Conservation (phyloP, 768 basidiomycete species). For the Coprinellus micaceus region DNA sequence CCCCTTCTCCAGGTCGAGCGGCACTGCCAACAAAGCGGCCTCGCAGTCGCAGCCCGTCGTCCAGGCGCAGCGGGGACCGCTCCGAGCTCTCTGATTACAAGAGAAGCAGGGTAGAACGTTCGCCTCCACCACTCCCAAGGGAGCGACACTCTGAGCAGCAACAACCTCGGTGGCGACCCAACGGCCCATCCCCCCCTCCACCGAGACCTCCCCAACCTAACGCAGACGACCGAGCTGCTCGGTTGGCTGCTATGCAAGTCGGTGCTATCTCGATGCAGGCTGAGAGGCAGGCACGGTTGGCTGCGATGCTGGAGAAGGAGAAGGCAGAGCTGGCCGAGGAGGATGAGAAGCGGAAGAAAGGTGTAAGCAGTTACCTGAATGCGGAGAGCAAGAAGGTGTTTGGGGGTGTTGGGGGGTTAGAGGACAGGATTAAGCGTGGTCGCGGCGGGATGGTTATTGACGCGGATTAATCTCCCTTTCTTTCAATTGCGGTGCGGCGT, state of each 20-base stretch:
- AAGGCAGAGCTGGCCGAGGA: slow-evolving; percentile 74
- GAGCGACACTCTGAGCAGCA: too few species aligned
- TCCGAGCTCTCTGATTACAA: slow-evolving; percentile 34
- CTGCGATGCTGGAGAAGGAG: slow-evolving; percentile 68
- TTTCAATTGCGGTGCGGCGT: neutral
- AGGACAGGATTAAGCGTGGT: slow-evolving; percentile 74
- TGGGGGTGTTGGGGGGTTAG: slow-evolving; percentile 71
- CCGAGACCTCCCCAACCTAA: slow-evolving; percentile 10
- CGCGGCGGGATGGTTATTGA: slow-evolving; percentile 68
- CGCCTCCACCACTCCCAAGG: slow-evolving; percentile 27
- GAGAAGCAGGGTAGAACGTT: slow-evolving; percentile 47
- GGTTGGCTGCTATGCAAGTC: slow-evolving; percentile 85
- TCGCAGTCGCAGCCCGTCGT: slow-evolving; percentile 30
- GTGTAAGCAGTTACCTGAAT: slow-evolving; percentile 77
- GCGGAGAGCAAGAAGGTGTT: slow-evolving; percentile 84
- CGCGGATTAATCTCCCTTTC: slow-evolving; percentile 37
- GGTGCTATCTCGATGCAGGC: slow-evolving; percentile 64
- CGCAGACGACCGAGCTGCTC: slow-evolving; percentile 65
- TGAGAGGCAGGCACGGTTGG: slow-evolving; percentile 71
- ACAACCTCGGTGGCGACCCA: slow-evolving; percentile 15
- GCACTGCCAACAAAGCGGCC: slow-evolving; percentile 31
- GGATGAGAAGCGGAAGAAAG: slow-evolving; percentile 69
- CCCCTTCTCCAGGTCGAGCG: slow-evolving; percentile 20
- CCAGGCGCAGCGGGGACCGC: slow-evolving; percentile 18
- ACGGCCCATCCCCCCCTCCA: slow-evolving; percentile 11